Evolutionary conservation across 768 basidiomycete species (phyloP).

Genomic region (Leucocoprinus birnbaumii): DNA sequence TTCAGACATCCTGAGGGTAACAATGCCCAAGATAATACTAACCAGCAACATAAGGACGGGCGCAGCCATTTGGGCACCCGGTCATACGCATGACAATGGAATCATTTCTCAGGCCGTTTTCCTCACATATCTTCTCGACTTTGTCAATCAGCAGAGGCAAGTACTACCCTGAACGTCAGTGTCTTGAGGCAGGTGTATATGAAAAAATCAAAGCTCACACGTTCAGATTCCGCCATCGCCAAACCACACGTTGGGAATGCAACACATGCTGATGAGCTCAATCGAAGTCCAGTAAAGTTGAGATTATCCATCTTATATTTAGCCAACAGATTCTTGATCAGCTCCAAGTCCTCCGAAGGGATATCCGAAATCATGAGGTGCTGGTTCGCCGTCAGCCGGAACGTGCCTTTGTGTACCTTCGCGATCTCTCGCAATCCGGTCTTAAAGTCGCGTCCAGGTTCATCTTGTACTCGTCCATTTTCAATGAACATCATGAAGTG

Average conservation of each 20-base stretch:
- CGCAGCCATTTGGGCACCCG: constrained; percentile 93
- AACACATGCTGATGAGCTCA: constrained; percentile 95
- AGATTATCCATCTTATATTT: constrained; percentile 92
- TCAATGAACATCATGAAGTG: constrained; percentile 96
- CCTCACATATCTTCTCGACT: constrained; percentile 93
- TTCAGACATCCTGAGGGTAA: too few species aligned
- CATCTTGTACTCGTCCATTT: constrained; percentile 96
- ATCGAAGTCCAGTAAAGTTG: constrained; percentile 69
- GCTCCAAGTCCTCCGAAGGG: constrained; percentile 62
- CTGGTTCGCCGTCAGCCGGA: constrained; percentile 94
- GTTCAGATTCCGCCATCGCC: constrained; percentile 52
- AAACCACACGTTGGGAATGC: constrained; percentile 91
- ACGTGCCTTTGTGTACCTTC: constrained; percentile 88
- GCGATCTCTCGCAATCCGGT: constrained; percentile 91
- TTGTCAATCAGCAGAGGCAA: constrained; percentile 91
- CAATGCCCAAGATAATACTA: constrained; percentile 24
- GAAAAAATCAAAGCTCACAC: constrained; percentile 30
- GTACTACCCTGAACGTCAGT: constrained; percentile 49
- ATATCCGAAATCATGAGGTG: constrained; percentile 89
- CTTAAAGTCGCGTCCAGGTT: constrained; percentile 89
- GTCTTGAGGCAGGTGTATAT: neutral
- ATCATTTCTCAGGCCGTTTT: constrained; percentile 90
- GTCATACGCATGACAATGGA: constrained; percentile 99
- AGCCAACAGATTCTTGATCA: constrained; percentile 75
- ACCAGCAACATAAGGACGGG: constrained; percentile 91